phyloP scores from a whole-genome alignment of 768 basidiomycete genomes.

The Cubamyces lactineus region DNA sequence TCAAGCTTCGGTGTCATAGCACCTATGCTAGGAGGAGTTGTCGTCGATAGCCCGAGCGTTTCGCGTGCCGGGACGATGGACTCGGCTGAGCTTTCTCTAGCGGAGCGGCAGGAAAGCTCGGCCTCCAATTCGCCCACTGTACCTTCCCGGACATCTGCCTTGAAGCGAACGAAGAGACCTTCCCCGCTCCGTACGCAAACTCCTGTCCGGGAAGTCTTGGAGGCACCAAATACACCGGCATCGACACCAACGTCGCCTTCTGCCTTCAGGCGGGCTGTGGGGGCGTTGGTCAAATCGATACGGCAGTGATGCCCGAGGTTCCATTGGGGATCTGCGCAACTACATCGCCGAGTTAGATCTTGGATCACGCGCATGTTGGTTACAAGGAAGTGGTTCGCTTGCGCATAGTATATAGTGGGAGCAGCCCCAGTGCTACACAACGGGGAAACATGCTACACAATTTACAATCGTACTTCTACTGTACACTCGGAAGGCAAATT shows the following conservation, averaged over 20 bases:
- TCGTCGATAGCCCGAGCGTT: constrained; percentile 5
- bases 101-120: background rate
- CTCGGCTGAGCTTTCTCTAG: background rate
- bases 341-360: no score
- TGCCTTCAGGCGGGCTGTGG: constrained; percentile 7
- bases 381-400: no score
- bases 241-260: constrained; percentile 5
- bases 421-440: no score
- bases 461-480: no score
- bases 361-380: no score
- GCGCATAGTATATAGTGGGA: no score
- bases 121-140: no score
- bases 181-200: background rate
- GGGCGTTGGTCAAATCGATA: constrained; percentile 3
- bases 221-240: background rate
- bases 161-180: background rate
- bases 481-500: no score
- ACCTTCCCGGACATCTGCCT: background rate
- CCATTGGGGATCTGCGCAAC: no score
- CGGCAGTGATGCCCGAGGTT: background rate
- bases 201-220: no score
- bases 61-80: constrained; percentile 7
- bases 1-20: background rate
- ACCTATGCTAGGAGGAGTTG: background rate
- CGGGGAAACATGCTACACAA: no score